Evolutionary conservation across 495 filamentous ascomycete genomes (phyloP).

Genomic region (Umbilicaria muhlenbergii): DNA sequence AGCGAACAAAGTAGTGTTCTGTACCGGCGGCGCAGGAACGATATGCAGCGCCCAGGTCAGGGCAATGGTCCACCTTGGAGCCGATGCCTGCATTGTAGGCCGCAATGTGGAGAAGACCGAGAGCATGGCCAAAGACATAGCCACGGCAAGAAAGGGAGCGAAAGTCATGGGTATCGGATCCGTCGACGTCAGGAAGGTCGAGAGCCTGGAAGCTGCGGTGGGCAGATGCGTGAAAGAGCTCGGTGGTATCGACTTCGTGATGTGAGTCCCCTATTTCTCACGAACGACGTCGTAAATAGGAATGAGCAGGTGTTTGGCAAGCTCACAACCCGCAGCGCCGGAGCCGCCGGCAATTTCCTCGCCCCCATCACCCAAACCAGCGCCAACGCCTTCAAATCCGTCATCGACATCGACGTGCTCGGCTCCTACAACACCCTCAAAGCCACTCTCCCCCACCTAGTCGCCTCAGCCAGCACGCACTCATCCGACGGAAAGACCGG

Average conservation of each 20-base stretch:
- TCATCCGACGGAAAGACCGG: slow-evolving; percentile 30
- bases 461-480: slow-evolving; percentile 53
- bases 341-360: slow-evolving; percentile 93
- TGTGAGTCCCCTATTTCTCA: slow-evolving; percentile 36
- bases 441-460: slow-evolving; percentile 65
- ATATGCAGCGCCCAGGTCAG: slow-evolving; percentile 91
- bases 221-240: slow-evolving; percentile 66
- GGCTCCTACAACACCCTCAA: slow-evolving; percentile 93
- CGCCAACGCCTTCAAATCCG: slow-evolving; percentile 82
- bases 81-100: slow-evolving; percentile 85
- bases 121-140: slow-evolving; percentile 60
- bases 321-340: slow-evolving; percentile 42
- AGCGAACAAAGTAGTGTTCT: slow-evolving; percentile 87
- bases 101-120: slow-evolving; percentile 85
- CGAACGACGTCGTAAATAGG: not conserved
- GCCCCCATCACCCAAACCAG: slow-evolving; percentile 69
- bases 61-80: slow-evolving; percentile 79
- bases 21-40: slow-evolving; percentile 84
- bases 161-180: slow-evolving; percentile 75
- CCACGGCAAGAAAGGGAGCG: slow-evolving; percentile 55
- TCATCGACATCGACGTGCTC: slow-evolving; percentile 91
- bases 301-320: not conserved
- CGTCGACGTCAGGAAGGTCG: slow-evolving; percentile 67
- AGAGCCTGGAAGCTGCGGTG: slow-evolving; percentile 54
- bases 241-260: slow-evolving; percentile 82